Conservation (phyloP, 208 protist genomes). For the Lotmaria passim region DNA sequence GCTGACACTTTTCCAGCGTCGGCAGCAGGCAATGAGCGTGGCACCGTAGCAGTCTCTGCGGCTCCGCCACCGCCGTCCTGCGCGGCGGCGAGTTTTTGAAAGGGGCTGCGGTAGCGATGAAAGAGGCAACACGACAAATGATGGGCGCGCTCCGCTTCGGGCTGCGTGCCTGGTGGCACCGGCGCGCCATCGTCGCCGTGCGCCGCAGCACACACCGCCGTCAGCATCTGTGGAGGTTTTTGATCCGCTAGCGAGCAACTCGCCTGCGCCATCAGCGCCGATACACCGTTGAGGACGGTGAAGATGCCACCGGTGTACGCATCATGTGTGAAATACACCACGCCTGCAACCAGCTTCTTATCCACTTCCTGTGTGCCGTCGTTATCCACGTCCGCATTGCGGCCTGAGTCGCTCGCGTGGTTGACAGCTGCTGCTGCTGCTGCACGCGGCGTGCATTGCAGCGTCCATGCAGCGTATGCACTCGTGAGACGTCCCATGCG, state of each 20-base stretch:
- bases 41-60: slow-evolving; percentile 7
- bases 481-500: neutral
- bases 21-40: neutral
- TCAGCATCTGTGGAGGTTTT: slow-evolving; percentile 2
- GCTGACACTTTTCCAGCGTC: neutral
- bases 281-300: slow-evolving; percentile 11
- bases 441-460: neutral
- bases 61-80: neutral
- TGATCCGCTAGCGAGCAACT: neutral
- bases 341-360: too few species aligned
- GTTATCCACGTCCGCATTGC: too few species aligned
- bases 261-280: slow-evolving; percentile 22
- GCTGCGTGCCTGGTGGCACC: neutral
- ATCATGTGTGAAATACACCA: slow-evolving; percentile 3
- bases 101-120: slow-evolving; percentile 18
- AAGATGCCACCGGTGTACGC: slow-evolving; percentile 27
- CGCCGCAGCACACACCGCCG: slow-evolving; percentile 16
- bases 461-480: slow-evolving; percentile 2
- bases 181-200: neutral
- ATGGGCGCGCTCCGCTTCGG: neutral
- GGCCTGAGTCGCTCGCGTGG: too few species aligned
- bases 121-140: slow-evolving; percentile 14
- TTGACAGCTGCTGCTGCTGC: neutral
- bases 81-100: slow-evolving; percentile 14
- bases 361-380: neutral